phyloP scores from a whole-genome alignment of 2,329 filamentous ascomycete genomes.

The Hypoxylon sp. region DNA sequence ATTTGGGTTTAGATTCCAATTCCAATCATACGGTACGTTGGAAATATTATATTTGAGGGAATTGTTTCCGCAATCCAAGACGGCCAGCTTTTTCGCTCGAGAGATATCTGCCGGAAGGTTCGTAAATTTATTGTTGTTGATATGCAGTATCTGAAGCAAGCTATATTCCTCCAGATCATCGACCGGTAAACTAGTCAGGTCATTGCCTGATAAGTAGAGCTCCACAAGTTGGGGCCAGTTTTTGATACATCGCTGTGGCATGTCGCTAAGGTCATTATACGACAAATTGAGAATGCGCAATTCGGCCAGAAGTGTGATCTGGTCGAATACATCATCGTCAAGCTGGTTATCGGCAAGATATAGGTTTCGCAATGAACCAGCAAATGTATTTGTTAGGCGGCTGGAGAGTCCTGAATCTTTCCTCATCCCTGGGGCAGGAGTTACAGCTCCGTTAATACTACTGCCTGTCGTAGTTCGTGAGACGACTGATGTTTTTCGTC shows the following conservation, averaged over 20 bases:
- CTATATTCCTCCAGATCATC: conserved; percentile 94
- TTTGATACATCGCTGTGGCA: conserved; percentile 87
- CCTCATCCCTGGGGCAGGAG: conserved; percentile 64
- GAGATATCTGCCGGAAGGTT: conserved; percentile 95
- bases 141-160: conserved; percentile 86
- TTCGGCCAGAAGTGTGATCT: conserved; percentile 83
- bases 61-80: conserved; percentile 95
- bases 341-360: conserved; percentile 94
- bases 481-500: conserved; percentile 84
- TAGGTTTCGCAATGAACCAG: conserved; percentile 81
- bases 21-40: conserved; percentile 99
- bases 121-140: conserved; percentile 98
- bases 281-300: conserved; percentile 90
- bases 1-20: conserved; percentile 98
- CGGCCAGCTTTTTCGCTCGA: conserved; percentile 88
- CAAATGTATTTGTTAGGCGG: conserved; percentile 85
- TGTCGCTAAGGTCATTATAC: conserved; percentile 92
- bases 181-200: conserved; percentile 87
- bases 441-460: conserved; percentile 56
- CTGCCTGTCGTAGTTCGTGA: conserved; percentile 66
- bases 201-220: conserved; percentile 94
- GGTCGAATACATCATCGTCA: conserved; percentile 94
- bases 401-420: conserved; percentile 92
- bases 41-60: conserved; percentile 97
- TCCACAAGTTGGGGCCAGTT: conserved; percentile 91